These are phyloP conservation scores for Penicillium sp. DNA, from an alignment of 2,329 filamentous ascomycete genomes.

Conservation along the genomic window DNA sequence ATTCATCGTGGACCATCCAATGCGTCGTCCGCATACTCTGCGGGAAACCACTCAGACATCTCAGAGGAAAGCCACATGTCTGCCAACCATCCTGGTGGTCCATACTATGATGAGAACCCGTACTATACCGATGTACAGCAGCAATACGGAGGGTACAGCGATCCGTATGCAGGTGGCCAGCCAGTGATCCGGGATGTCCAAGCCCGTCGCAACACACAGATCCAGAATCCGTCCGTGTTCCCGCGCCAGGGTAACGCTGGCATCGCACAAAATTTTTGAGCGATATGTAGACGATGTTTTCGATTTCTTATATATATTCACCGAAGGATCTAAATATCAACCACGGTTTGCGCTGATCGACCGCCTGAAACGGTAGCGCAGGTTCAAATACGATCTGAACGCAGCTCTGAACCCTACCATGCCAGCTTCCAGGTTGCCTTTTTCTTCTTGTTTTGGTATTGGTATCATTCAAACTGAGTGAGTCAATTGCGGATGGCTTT, in stretches of 20 bases:
- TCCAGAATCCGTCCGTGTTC: conserved; percentile 87
- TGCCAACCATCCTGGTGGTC: conserved; percentile 49
- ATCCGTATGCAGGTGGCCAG: conserved; percentile 60
- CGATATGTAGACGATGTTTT: conserved; percentile 1
- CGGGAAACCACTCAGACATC: conserved; percentile 72
- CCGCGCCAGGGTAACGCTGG: conserved; percentile 89
- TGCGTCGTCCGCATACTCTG: conserved; percentile 93
- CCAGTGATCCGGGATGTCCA: conserved; percentile 93
- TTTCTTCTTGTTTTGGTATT: neutral
- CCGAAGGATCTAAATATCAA: conserved; percentile 7
- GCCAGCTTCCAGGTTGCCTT: neutral
- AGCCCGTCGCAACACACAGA: conserved; percentile 89
- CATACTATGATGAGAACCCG: conserved; percentile 60
- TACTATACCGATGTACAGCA: conserved; percentile 57
- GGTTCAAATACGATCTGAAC: neutral
- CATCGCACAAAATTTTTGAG: conserved; percentile 94
- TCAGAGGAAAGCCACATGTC: conserved; percentile 61
- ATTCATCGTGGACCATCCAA: conserved; percentile 92
- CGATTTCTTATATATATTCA: conserved; percentile 15
- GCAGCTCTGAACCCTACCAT: neutral
- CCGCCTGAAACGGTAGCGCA: neutral
- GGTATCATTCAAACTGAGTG: neutral
- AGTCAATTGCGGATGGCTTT: neutral
- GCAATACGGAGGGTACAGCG: conserved; percentile 59
- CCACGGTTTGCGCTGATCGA: neutral